phyloP scores from a whole-genome alignment of 108 stramenopile genomes.

The Schizochytrium sp. region DNA sequence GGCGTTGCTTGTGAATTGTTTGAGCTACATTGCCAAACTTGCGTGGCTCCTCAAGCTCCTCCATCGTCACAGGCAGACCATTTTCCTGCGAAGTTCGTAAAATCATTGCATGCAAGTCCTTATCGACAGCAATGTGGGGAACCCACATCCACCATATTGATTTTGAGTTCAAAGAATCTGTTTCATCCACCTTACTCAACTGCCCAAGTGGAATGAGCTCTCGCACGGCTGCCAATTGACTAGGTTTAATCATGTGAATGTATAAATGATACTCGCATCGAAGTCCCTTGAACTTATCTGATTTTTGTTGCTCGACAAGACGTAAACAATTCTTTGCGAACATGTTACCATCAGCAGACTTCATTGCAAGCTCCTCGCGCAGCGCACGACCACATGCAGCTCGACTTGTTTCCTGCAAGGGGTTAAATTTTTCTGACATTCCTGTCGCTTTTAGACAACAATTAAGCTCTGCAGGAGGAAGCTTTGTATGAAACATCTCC shows the following conservation, averaged over 20 bases:
- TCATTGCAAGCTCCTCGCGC: background rate
- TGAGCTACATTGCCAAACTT: conserved; percentile 41
- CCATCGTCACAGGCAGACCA: background rate
- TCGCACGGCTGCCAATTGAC: background rate
- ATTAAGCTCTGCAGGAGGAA: background rate
- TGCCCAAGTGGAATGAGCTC: background rate
- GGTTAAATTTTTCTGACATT: conserved; percentile 45
- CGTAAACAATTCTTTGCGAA: background rate
- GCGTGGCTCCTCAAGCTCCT: background rate
- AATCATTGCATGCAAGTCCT: background rate
- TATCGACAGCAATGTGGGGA: background rate
- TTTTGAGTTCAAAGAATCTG: background rate
- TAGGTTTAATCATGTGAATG: conserved; percentile 32
- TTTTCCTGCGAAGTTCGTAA: background rate
- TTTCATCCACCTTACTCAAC: conserved; percentile 7
- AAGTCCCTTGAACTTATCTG: conserved; percentile 40
- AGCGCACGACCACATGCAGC: conserved; percentile 50
- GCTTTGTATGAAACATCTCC: conserved; percentile 23
- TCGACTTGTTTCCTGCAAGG: conserved; percentile 6
- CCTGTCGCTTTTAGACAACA: conserved; percentile 31
- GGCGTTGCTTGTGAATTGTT: conserved; percentile 8
- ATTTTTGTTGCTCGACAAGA: background rate
- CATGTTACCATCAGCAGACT: background rate
- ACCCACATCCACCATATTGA: conserved; percentile 53
- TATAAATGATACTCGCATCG: conserved; percentile 57